A percentile compares a stretch with the other conserved stretches of the same genome.
Evolutionary conservation across 2,329 filamentous ascomycete genomes (phyloP).

Genomic region (Colletotrichum euphorbiae): DNA sequence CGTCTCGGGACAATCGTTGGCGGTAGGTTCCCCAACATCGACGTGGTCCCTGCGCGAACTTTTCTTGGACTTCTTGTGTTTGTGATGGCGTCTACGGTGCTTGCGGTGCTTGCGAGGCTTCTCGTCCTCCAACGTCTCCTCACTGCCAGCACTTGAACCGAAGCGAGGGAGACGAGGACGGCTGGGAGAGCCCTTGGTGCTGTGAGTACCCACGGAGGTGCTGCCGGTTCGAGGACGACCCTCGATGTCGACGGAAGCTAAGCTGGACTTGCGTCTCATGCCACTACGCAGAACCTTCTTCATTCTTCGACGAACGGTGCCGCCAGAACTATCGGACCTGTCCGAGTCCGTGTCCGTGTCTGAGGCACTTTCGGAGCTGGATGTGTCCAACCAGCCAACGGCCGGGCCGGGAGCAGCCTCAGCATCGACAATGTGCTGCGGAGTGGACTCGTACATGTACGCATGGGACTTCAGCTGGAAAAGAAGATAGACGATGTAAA

Average conservation of each 20-base stretch:
- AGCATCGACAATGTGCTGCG: constrained; percentile 92
- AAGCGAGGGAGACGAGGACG: constrained; percentile 51
- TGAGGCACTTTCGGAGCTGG: constrained; percentile 65
- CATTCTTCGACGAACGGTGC: constrained; percentile 79
- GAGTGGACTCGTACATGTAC: constrained; percentile 92
- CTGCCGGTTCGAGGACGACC: constrained; percentile 50
- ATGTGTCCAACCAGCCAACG: constrained; percentile 83
- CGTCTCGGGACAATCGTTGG: constrained; percentile 46
- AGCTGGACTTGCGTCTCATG: constrained; percentile 81
- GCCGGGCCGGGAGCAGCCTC: constrained; percentile 88
- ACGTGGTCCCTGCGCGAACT: constrained; percentile 54
- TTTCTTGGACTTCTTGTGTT: constrained; percentile 58
- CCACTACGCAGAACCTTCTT: constrained; percentile 79
- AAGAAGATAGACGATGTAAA: constrained; percentile 85
- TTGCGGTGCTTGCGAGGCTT: constrained; percentile 50
- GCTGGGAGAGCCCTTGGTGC: constrained; percentile 53
- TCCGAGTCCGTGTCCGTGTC: constrained; percentile 78
- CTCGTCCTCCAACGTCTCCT: constrained; percentile 61
- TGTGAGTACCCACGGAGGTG: constrained; percentile 55
- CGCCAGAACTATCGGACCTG: constrained; percentile 63
- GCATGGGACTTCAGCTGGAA: constrained; percentile 94
- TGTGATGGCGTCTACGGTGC: constrained; percentile 52
- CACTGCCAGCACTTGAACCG: constrained; percentile 53
- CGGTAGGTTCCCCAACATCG: constrained; percentile 46
- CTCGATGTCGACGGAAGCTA: constrained; percentile 72